Evolutionary conservation across 306 rosid species (phyloP).

Genomic region (Cicer chorassanicum): DNA sequence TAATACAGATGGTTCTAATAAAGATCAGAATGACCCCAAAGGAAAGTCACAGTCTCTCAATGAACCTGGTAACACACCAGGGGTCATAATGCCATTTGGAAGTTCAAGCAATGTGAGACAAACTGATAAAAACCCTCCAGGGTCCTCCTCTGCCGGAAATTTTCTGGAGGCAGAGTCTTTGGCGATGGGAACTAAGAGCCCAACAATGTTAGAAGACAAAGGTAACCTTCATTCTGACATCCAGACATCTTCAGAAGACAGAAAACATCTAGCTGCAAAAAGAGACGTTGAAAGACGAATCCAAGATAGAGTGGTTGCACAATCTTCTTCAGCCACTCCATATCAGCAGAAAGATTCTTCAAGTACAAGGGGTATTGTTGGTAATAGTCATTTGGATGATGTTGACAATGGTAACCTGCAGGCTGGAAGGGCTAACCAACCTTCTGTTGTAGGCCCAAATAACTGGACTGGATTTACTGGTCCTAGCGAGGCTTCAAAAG

Average conservation of each 20-base stretch:
- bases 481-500: conserved; percentile 69
- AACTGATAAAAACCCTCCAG: conserved; percentile 57
- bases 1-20: conserved; percentile 66
- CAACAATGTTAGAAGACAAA: conserved; percentile 59
- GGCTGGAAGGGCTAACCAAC: conserved; percentile 68
- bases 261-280: conserved; percentile 51
- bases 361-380: conserved; percentile 59
- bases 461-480: conserved; percentile 70
- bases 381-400: conserved; percentile 61
- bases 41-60: conserved; percentile 71
- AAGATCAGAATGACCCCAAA: conserved; percentile 71
- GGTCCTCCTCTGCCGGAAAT: conserved; percentile 64
- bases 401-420: conserved; percentile 60
- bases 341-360: conserved; percentile 62
- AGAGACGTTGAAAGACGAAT: conserved; percentile 65
- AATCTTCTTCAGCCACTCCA: conserved; percentile 52
- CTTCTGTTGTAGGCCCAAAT: conserved; percentile 56
- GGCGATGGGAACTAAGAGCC: conserved; percentile 67
- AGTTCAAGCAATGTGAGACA: conserved; percentile 64
- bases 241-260: conserved; percentile 60
- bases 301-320: conserved; percentile 64
- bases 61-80: conserved; percentile 64
- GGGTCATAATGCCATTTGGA: conserved; percentile 68
- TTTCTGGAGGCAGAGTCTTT: conserved; percentile 63
- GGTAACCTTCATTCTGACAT: conserved; percentile 55